These are phyloP conservation scores for Leccinum fibrillosum DNA, from an alignment of 768 basidiomycete genomes.

Conservation along the genomic window DNA sequence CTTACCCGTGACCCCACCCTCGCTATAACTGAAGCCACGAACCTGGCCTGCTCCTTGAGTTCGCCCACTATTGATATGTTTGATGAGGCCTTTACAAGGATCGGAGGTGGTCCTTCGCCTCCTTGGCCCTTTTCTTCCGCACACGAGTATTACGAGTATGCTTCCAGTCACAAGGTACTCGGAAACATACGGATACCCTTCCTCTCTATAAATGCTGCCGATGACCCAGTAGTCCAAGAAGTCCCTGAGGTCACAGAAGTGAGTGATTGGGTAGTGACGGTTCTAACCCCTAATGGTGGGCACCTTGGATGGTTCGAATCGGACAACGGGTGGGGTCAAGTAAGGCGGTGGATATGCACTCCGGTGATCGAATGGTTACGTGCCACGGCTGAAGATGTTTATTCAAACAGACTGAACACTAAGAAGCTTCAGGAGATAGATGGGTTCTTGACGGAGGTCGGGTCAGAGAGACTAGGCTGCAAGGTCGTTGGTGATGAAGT, in stretches of 20 bases:
- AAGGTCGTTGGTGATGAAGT: slow-evolving; percentile 53
- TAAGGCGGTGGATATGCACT: slow-evolving; percentile 59
- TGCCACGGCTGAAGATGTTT: slow-evolving; percentile 51
- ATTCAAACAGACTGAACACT: slow-evolving; percentile 32
- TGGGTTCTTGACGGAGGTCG: slow-evolving; percentile 61
- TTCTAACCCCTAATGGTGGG: slow-evolving; percentile 61
- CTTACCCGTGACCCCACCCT: slow-evolving; percentile 53
- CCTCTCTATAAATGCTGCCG: slow-evolving; percentile 69
- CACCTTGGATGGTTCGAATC: slow-evolving; percentile 84
- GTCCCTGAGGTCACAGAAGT: slow-evolving; percentile 56
- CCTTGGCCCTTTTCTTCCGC: slow-evolving; percentile 47
- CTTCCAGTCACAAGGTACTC: slow-evolving; percentile 61
- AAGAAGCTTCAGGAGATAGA: slow-evolving; percentile 46
- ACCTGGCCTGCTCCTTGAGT: slow-evolving; percentile 44
- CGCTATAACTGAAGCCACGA: slow-evolving; percentile 46
- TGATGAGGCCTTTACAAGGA: slow-evolving; percentile 61
- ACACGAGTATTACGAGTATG: slow-evolving; percentile 46
- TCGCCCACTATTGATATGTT: slow-evolving; percentile 55
- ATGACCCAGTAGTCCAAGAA: slow-evolving; percentile 72
- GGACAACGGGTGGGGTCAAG: slow-evolving; percentile 31
- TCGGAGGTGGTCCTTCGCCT: slow-evolving; percentile 66
- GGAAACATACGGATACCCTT: slow-evolving; percentile 65
- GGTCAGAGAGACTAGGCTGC: slow-evolving; percentile 53
- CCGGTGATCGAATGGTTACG: slow-evolving; percentile 74
- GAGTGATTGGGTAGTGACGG: slow-evolving; percentile 56